Evolutionary conservation across 495 filamentous ascomycete species (phyloP).

Genomic region (Jackrogersella multiformis): DNA sequence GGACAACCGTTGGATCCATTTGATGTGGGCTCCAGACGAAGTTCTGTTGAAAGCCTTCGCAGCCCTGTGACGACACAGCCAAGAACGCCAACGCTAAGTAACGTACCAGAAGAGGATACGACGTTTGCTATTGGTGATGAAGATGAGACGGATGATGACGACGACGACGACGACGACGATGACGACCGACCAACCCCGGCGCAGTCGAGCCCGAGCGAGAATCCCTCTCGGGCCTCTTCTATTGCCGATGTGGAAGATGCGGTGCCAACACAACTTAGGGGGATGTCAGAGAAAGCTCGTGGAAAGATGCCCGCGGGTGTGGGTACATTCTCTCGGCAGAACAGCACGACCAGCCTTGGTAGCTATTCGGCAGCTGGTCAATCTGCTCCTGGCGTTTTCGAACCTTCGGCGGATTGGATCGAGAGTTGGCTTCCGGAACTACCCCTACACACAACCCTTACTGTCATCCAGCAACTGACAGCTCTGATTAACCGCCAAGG

Average conservation of each 20-base stretch:
- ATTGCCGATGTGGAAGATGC: constrained; percentile 80
- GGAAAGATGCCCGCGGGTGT: constrained; percentile 95
- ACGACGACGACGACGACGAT: constrained; percentile 71
- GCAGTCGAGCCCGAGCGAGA: constrained; percentile 74
- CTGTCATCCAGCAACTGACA: constrained; percentile 72
- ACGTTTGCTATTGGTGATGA: constrained; percentile 93
- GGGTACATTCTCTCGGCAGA: constrained; percentile 86
- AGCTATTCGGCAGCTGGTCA: constrained; percentile 67
- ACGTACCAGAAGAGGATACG: constrained; percentile 81
- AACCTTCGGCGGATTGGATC: constrained; percentile 83
- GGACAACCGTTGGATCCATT: constrained; percentile 55
- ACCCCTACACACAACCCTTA: constrained; percentile 89
- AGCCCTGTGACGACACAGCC: constrained; percentile 66
- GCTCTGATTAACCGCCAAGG: constrained; percentile 58
- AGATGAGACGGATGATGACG: constrained; percentile 78
- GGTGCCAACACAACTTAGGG: constrained; percentile 86
- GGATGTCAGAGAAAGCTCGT: constrained; percentile 97
- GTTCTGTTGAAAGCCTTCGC: constrained; percentile 76
- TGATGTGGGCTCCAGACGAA: constrained; percentile 60
- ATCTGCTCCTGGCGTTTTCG: constrained; percentile 68
- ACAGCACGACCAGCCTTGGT: constrained; percentile 84
- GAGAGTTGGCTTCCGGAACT: constrained; percentile 93
- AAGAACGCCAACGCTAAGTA: constrained; percentile 69
- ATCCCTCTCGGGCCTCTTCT: constrained; percentile 75
- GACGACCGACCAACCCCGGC: constrained; percentile 73